Evolutionary conservation across 306 rosid genomes (phyloP).

Genomic region (Erythrophleum fordii): DNA sequence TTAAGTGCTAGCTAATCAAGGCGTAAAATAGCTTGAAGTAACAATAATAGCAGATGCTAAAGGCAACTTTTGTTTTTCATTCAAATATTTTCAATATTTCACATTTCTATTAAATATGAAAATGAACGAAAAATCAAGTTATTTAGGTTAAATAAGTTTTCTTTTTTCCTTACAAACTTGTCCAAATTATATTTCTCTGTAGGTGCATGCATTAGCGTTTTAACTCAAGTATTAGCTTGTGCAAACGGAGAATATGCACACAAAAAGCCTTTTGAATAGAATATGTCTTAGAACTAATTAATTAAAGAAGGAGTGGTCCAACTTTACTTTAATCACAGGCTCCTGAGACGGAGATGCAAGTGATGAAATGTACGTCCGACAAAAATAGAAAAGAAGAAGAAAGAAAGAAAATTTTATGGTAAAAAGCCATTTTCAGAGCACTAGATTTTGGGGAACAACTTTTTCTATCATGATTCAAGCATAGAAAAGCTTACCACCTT

Average conservation of each 20-base stretch:
- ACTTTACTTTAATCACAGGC: slow-evolving; percentile 43
- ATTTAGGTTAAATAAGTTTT: too few species aligned
- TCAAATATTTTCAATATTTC: neutral
- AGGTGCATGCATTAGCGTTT: too few species aligned
- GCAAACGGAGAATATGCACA: neutral
- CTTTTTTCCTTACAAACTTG: too few species aligned
- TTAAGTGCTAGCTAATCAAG: neutral
- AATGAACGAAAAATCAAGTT: too few species aligned
- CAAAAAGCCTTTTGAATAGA: neutral
- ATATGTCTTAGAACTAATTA: neutral
- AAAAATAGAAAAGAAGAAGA: slow-evolving; percentile 24
- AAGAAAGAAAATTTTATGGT: slow-evolving; percentile 26
- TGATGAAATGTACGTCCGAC: slow-evolving; percentile 24
- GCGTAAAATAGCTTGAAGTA: neutral
- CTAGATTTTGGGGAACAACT: slow-evolving; percentile 36
- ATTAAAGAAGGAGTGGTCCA: slow-evolving; percentile 23
- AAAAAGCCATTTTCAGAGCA: slow-evolving; percentile 43
- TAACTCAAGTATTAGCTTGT: too few species aligned
- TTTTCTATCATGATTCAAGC: slow-evolving; percentile 9
- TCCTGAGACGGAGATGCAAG: slow-evolving; percentile 37
- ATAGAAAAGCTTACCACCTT: neutral
- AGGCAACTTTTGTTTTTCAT: neutral
- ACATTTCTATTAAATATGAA: too few species aligned
- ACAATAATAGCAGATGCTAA: neutral
- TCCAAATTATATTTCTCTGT: too few species aligned